Percentiles rank a stretch among this genome's conserved stretches.
phyloP scores from a whole-genome alignment of 2,329 filamentous ascomycete species.

The Diaporthe helianthi region DNA sequence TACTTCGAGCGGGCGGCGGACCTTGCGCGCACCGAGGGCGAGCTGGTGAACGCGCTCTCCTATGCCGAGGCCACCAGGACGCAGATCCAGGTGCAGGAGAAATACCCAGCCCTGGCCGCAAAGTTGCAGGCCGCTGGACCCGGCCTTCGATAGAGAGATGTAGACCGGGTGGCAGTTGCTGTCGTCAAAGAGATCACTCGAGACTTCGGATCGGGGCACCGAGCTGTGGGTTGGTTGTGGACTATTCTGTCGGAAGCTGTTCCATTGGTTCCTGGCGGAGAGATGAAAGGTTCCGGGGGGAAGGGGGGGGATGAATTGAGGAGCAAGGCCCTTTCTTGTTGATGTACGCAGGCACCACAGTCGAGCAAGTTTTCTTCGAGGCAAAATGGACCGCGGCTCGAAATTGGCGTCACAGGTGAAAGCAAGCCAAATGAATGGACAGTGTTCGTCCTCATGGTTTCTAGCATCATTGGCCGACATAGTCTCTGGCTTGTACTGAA shows the following conservation, averaged over 20 bases:
- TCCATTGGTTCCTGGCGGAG: background rate
- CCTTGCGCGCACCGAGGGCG: constrained; percentile 90
- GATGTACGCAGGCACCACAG: background rate
- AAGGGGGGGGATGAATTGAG: background rate
- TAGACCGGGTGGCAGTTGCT: background rate
- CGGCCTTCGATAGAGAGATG: constrained; percentile 40
- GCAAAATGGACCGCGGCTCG: background rate
- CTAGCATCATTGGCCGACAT: constrained; percentile 21
- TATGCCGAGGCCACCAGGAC: constrained; percentile 97
- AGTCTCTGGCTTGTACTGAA: constrained; percentile 24
- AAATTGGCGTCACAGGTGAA: constrained; percentile 5
- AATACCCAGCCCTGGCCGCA: constrained; percentile 80
- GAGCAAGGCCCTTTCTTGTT: background rate
- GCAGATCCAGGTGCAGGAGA: constrained; percentile 89
- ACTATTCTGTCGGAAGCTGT: background rate
- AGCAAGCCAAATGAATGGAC: background rate
- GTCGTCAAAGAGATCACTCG: background rate
- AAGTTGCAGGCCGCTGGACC: constrained; percentile 67
- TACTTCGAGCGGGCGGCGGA: constrained; percentile 98
- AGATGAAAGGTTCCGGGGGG: too few relatives aligned
- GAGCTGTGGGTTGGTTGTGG: background rate
- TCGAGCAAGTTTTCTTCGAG: background rate
- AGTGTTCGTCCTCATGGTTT: background rate
- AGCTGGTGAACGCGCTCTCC: constrained; percentile 94
- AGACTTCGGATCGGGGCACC: background rate